Evolutionary conservation across 1,284 basidiomycete genomes (phyloP).

Genomic region (Sparassis latifolia): DNA sequence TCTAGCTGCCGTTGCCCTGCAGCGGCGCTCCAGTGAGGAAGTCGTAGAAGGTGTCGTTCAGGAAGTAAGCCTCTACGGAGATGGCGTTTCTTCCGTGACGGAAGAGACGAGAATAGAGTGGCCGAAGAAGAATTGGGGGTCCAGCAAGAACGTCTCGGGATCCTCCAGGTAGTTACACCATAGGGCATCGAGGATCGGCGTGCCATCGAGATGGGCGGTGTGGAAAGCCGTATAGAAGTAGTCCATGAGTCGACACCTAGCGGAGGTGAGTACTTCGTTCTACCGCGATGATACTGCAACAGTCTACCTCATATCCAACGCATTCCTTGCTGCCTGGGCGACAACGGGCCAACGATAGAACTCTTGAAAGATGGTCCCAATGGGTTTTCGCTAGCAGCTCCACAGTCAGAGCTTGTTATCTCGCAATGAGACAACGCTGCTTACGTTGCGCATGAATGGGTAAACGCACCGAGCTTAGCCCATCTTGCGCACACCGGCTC

Average conservation of each 20-base stretch:
- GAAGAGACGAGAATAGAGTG: constrained; percentile 62
- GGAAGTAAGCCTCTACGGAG: constrained; percentile 55
- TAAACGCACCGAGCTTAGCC: constrained; percentile 67
- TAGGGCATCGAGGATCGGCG: constrained; percentile 54
- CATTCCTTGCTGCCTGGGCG: constrained; percentile 53
- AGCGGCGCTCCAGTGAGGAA: constrained; percentile 46
- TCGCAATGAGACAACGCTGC: constrained; percentile 12
- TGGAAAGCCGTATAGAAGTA: constrained; percentile 72
- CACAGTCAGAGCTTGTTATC: constrained; percentile 13
- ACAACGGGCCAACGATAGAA: constrained; percentile 62
- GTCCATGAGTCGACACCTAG: constrained; percentile 60
- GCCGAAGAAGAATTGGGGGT: constrained; percentile 67
- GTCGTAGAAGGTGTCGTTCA: constrained; percentile 60
- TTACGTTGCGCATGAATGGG: constrained; percentile 65
- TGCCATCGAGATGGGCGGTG: constrained; percentile 48
- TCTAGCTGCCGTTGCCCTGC: constrained; percentile 37
- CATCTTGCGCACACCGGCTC: constrained; percentile 61
- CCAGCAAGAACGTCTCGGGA: constrained; percentile 47
- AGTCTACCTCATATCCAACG: constrained; percentile 48
- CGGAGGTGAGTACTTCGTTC: too few relatives aligned
- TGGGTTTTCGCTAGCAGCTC: constrained; percentile 40
- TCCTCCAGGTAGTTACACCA: constrained; percentile 66
- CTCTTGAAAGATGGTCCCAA: constrained; percentile 52
- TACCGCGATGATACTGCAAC: too few relatives aligned
- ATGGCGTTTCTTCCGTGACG: constrained; percentile 60